Base-by-base conservation (phyloP, 441 rosid species). In the Oxalis stricta region DNA sequence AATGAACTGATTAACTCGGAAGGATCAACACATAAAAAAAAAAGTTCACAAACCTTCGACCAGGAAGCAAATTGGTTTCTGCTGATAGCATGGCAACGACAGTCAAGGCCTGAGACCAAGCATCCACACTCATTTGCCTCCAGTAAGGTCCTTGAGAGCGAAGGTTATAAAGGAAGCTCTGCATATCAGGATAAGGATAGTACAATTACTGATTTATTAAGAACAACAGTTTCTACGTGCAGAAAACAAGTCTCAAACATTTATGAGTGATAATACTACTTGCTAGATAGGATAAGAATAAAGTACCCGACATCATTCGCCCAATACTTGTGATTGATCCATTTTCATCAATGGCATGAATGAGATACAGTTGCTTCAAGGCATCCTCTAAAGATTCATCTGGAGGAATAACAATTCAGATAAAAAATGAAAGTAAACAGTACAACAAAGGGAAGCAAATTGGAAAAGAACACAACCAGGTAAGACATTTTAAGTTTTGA, bases 141-240 rank as follows among this genome's bases (percentile, higher is more conserved):
- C 46, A 83, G 69, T 59, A 91, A 69, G 50, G 85, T 86, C 79
- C 96, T 77, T 51, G 99, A 80, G 55, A 86, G 77, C 29, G 99
- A 86, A 39, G 96, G 99, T 67, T 86, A 96, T 44, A 91, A 61
- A 16, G 98, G 98, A 68, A 85, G 93, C 54, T 83, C 96, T 89
- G 79, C 28, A 23, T 23, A 23, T 23, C 28, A 3, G 28, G 5
- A 3, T 24, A 24, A 8, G 8, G 28, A 24, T 4, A 8, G 28
- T 24, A 26, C 10, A 26, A 26, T 6, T 20, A 22, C 17, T 7
- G 13, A 36, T 47, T 38, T 22, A 15, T 21, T 18, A 12, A 30
- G 42, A 19, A 28, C 38, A 48, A 34, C 17, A 42, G 36, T 48
- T 56, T 33, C 15, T 16, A 50, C 2, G 41, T 39, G 18, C 28